phyloP scores from a whole-genome alignment of 2,329 filamentous ascomycete species.

The Periconia sp. region DNA sequence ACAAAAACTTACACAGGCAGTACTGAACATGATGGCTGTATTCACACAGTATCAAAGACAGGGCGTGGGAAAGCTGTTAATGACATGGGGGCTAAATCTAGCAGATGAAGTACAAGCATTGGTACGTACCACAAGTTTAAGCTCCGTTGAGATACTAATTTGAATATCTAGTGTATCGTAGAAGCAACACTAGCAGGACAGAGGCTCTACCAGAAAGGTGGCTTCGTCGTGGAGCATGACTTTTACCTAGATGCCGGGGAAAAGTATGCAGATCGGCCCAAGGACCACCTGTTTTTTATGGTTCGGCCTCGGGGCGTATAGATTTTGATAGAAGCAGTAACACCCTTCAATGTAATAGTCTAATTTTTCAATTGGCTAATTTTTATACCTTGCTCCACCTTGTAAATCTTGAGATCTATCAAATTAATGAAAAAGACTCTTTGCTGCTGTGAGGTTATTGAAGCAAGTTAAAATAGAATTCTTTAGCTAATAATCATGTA shows the following conservation, averaged over 20 bases:
- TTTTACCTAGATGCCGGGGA: neutral
- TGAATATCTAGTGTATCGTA: neutral
- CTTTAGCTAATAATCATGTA: too few relatives aligned
- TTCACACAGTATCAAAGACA: conserved; percentile 2
- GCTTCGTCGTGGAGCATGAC: conserved; percentile 3
- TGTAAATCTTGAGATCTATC: too few relatives aligned
- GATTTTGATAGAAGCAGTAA: too few relatives aligned
- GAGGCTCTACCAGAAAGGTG: neutral
- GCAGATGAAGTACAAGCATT: conserved; percentile 5
- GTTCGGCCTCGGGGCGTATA: too few relatives aligned
- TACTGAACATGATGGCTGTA: conserved; percentile 2
- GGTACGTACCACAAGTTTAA: neutral
- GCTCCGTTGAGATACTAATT: too few relatives aligned
- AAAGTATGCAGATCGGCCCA: conserved; percentile 2
- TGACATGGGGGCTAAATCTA: neutral
- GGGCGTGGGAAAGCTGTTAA: neutral
- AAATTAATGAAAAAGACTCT: too few relatives aligned
- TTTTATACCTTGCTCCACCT: too few relatives aligned
- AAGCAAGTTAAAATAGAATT: too few relatives aligned
- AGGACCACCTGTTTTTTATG: conserved; percentile 4
- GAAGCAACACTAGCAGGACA: neutral
- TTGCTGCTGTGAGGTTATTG: too few relatives aligned
- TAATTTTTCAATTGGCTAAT: too few relatives aligned
- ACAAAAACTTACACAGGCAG: neutral
- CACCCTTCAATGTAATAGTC: too few relatives aligned